These are phyloP conservation scores for Nicotiana rustica DNA, from an alignment of 305 asterid genomes.

Conservation along the genomic window DNA sequence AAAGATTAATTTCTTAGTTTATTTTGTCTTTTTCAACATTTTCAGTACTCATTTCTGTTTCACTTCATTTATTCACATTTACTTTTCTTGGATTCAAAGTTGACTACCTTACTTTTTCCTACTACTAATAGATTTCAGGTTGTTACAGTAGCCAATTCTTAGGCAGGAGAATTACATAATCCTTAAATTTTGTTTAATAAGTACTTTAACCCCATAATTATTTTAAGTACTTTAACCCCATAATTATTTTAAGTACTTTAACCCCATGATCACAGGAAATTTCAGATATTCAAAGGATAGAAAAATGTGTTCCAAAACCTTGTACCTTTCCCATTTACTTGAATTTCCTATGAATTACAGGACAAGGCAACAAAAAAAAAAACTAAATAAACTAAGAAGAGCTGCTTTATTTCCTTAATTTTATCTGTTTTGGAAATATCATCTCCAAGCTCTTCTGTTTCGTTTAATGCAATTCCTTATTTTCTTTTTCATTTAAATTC, in stretches of 20 bases:
- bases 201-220: neutral
- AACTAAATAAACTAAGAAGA: neutral
- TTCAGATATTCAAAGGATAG: neutral
- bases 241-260: neutral
- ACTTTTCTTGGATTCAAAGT: neutral
- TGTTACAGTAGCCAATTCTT: neutral
- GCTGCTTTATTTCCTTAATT: neutral
- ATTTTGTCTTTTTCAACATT: conserved; percentile 47
- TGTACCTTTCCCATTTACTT: neutral
- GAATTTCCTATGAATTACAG: neutral
- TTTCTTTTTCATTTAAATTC: too few relatives aligned
- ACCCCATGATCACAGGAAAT: too few relatives aligned
- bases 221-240: neutral
- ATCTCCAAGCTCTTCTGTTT: too few relatives aligned
- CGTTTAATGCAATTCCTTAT: too few relatives aligned
- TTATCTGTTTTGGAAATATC: too few relatives aligned
- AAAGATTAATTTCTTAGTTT: conserved; percentile 33
- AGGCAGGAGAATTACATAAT: neutral
- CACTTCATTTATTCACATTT: conserved; percentile 35
- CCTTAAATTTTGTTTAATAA: neutral
- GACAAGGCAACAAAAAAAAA: too few relatives aligned
- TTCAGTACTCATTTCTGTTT: neutral
- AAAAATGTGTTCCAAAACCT: too few relatives aligned
- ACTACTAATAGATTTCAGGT: neutral
- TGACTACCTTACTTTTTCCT: neutral